Evolutionary conservation across 1,139 yeast genomes (phyloP), one percentile per base, ranked within the genome.

Genomic region (Lodderomyces jiufengensis): DNA sequence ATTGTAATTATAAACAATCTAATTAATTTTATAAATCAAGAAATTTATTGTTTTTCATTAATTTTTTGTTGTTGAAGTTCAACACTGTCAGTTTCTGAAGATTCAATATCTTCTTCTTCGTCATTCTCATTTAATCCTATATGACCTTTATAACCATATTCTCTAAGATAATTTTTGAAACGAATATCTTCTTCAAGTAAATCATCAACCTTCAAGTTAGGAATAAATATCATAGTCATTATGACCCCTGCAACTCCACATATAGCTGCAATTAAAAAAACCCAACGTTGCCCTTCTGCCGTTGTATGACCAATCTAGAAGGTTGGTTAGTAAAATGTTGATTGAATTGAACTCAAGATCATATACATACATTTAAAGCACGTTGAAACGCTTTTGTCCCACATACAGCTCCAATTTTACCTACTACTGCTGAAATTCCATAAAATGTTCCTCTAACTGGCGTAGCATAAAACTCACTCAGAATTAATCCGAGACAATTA

Each of bases 391-490:
- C 50, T 45, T 63, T 59, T 31, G 74, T 68, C 24, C 76, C 76
- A 7, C 68, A 72, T 30, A 69, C 73, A 12, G 76, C 76, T 38
- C 76, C 76, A 32, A 66, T 73, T 46, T 70, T 70, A 37, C 76
- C 76, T 38, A 70, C 63, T 10, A 74, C 75, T 33, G 76, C 76
- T 27, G 70, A 59, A 15, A 70, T 35, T 31, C 75, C 75, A 44
- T 73, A 73, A 34, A 61, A 66, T 1, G 88, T 80, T 33, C 90
- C 92, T 57, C 92, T 70, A 31, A 84, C 73, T 12, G 86, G 84
- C 9, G 90, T 81, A 18, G 92, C 87, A 50, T 70, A 84, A 3
- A 78, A 68, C 55, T 84, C 92, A 23, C 84, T 73, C 9, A 86
- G 72, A 3, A 75, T 63, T 39, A 84, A 66, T 8, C 92, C 92